Conservation (phyloP, 2,329 filamentous ascomycete species). For the Colletotrichum ledebouriae region DNA sequence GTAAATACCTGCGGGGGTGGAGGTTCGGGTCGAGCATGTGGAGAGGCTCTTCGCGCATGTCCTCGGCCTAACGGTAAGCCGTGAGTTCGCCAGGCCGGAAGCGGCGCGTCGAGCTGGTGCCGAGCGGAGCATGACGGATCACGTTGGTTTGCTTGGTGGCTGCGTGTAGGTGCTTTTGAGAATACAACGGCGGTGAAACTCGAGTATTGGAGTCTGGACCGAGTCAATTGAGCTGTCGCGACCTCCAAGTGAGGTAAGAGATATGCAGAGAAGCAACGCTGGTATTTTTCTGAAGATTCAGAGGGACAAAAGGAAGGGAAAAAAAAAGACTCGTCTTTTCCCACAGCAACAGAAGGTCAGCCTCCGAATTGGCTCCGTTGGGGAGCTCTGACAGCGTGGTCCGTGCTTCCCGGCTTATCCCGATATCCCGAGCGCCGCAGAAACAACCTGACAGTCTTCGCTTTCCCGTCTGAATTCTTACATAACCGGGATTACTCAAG, state of each 20-base stretch:
- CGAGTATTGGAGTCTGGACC: slow-evolving; percentile 5
- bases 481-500: slow-evolving; percentile 12
- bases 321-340: slow-evolving; percentile 32
- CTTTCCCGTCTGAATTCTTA: slow-evolving; percentile 5
- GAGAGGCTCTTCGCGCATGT: slow-evolving; percentile 41
- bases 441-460: slow-evolving; percentile 23
- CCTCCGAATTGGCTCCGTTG: slow-evolving; percentile 36
- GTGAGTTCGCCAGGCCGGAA: slow-evolving; percentile 40
- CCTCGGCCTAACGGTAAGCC: slow-evolving; percentile 41
- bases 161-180: slow-evolving; percentile 20
- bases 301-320: slow-evolving; percentile 9
- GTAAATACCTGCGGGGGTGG: slow-evolving; percentile 40
- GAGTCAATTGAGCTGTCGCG: slow-evolving; percentile 26
- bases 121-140: slow-evolving; percentile 38
- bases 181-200: slow-evolving; percentile 18
- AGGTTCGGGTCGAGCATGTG: slow-evolving; percentile 41
- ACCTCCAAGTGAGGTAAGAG: slow-evolving; percentile 3
- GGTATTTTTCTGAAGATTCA: slow-evolving; percentile 3
- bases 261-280: slow-evolving; percentile 7
- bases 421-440: slow-evolving; percentile 27
- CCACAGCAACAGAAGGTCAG: slow-evolving; percentile 19
- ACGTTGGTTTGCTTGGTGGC: slow-evolving; percentile 17
- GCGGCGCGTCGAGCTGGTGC: slow-evolving; percentile 41
- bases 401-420: slow-evolving; percentile 37
- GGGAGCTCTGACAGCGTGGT: slow-evolving; percentile 31